phyloP scores from a whole-genome alignment of 2,329 filamentous ascomycete species.

The Daldinia eschscholtzii region DNA sequence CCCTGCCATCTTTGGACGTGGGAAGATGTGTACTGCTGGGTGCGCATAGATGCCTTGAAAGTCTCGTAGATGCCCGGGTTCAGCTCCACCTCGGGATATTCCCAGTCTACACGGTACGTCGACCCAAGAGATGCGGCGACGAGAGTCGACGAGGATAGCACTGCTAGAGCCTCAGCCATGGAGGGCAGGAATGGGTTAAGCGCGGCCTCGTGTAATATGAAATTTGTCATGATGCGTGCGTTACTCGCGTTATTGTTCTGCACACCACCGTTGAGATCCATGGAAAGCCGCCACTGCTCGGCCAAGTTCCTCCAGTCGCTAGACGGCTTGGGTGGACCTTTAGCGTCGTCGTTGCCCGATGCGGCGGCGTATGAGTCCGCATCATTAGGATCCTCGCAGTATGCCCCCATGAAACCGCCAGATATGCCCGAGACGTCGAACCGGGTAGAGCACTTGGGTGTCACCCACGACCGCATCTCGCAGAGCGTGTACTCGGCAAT shows the following conservation, averaged over 20 bases:
- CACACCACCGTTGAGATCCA: conserved; percentile 69
- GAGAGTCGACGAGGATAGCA: conserved; percentile 75
- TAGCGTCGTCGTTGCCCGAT: conserved; percentile 44
- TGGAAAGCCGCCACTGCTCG: conserved; percentile 65
- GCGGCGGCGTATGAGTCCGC: conserved; percentile 66
- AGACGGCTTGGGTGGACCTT: conserved; percentile 52
- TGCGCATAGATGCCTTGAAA: conserved; percentile 74
- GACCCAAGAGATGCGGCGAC: conserved; percentile 70
- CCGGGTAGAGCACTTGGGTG: conserved; percentile 74
- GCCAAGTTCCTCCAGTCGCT: conserved; percentile 69
- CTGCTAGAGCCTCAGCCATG: conserved; percentile 79
- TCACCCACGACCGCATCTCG: conserved; percentile 72
- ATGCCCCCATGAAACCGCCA: conserved; percentile 70
- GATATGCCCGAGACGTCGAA: conserved; percentile 67
- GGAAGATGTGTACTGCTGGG: conserved; percentile 78
- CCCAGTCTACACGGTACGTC: conserved; percentile 71
- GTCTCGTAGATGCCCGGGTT: conserved; percentile 62
- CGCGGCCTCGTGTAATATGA: conserved; percentile 57
- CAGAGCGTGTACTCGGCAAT: conserved; percentile 73
- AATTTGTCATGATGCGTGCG: conserved; percentile 68
- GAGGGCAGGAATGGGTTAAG: conserved; percentile 71
- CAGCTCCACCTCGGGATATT: conserved; percentile 58
- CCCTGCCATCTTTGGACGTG: conserved; percentile 71
- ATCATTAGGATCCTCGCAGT: conserved; percentile 71
- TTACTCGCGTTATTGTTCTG: conserved; percentile 69